These are phyloP conservation scores for Leccinum pachyderme DNA, from an alignment of 1,284 basidiomycete species.

Conservation along the genomic window DNA sequence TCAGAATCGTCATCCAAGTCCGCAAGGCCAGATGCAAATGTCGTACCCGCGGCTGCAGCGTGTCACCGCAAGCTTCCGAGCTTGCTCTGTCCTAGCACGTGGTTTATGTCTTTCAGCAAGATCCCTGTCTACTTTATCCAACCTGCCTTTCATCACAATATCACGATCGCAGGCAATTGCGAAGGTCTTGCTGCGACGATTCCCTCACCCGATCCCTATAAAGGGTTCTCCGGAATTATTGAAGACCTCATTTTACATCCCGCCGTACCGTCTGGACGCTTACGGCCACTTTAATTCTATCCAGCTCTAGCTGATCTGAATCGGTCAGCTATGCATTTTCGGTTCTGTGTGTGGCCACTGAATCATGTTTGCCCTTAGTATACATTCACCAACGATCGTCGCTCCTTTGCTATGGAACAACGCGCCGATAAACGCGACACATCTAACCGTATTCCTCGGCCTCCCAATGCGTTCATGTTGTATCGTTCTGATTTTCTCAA, in stretches of 20 bases:
- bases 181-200: background rate
- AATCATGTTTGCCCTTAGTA: background rate
- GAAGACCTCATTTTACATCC: background rate
- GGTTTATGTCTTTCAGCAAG: slow-evolving; percentile 9
- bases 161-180: slow-evolving; percentile 1
- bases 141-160: slow-evolving; percentile 20
- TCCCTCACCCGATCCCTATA: slow-evolving; percentile 13
- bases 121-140: slow-evolving; percentile 20
- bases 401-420: slow-evolving; percentile 5
- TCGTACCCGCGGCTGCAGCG: slow-evolving; percentile 21
- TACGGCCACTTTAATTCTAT: slow-evolving; percentile 2
- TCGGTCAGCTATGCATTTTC: slow-evolving; percentile 10
- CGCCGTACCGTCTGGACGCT: slow-evolving; percentile 14
- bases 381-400: slow-evolving; percentile 1
- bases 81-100: slow-evolving; percentile 38
- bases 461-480: slow-evolving; percentile 81
- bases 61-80: slow-evolving; percentile 35
- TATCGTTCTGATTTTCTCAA: slow-evolving; percentile 75
- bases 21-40: slow-evolving; percentile 2
- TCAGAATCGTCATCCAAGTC: background rate
- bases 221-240: slow-evolving; percentile 4
- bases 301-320: slow-evolving; percentile 2
- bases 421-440: background rate
- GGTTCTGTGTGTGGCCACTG: background rate
- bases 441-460: slow-evolving; percentile 57